Percentiles rank a stretch among this genome's conserved stretches.
Evolutionary conservation across 1,139 yeast species (phyloP).

Genomic region (Nakaseomyces nivariensis): DNA sequence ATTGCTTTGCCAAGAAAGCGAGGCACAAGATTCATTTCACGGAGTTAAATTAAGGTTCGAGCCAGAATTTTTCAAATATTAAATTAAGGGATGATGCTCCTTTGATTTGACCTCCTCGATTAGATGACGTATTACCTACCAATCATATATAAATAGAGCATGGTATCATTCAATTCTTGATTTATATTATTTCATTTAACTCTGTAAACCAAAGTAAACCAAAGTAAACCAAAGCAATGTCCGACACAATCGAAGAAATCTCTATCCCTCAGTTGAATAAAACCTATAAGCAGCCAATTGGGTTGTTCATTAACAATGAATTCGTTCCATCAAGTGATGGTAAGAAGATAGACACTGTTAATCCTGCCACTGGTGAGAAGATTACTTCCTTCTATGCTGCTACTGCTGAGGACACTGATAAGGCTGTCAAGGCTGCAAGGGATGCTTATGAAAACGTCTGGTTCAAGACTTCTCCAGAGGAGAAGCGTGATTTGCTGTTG

Average conservation of each 20-base stretch:
- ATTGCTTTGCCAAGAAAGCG: too few relatives aligned
- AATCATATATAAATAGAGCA: too few relatives aligned
- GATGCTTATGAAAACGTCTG: conserved; percentile 50
- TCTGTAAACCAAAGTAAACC: neutral
- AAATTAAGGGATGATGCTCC: too few relatives aligned
- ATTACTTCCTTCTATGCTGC: conserved; percentile 64
- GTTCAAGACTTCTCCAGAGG: conserved; percentile 39
- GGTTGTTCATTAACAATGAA: conserved; percentile 56
- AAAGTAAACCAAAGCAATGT: neutral
- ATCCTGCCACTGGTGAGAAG: conserved; percentile 60
- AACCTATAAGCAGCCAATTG: conserved; percentile 42
- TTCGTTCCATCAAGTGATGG: conserved; percentile 42
- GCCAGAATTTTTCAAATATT: too few relatives aligned
- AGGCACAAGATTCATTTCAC: too few relatives aligned
- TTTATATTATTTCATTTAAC: too few relatives aligned
- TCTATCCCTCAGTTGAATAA: conserved; percentile 11
- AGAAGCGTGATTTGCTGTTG: conserved; percentile 39
- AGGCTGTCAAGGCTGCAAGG: conserved; percentile 67
- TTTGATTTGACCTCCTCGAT: too few relatives aligned
- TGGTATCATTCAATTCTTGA: too few relatives aligned
- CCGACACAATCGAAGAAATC: conserved; percentile 5
- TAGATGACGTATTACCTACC: too few relatives aligned
- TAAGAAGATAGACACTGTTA: conserved; percentile 44
- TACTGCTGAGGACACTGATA: conserved; percentile 56
- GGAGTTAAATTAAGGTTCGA: too few relatives aligned